Percentiles rank a stretch among this genome's conserved stretches.
Conservation (phyloP, 2,329 filamentous ascomycete genomes). For the Fusarium secorum region DNA sequence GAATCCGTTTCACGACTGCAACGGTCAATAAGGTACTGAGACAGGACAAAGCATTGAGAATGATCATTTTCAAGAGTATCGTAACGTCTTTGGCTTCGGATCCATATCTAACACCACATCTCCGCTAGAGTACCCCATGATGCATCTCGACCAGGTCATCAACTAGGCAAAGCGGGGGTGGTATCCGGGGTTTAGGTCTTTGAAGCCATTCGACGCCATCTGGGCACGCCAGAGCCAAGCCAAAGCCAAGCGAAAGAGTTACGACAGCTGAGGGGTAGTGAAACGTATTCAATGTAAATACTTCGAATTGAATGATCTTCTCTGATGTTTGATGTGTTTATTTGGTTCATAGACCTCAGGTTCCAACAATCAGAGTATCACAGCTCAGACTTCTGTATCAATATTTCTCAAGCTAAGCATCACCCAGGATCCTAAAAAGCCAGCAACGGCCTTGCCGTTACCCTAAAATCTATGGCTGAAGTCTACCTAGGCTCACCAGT, state of each 20-base stretch:
- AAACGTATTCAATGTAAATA: background rate
- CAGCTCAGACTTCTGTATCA: background rate
- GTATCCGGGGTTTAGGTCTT: conserved; percentile 19
- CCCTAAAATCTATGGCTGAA: background rate
- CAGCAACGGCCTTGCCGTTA: conserved; percentile 3
- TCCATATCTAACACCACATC: conserved; percentile 11
- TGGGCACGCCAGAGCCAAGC: conserved; percentile 10
- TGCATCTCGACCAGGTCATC: conserved; percentile 14
- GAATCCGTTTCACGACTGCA: background rate
- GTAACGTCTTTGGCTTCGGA: background rate
- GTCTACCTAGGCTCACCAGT: background rate
- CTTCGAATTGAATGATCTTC: background rate
- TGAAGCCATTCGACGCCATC: conserved; percentile 14
- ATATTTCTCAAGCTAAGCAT: background rate
- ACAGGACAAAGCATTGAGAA: background rate
- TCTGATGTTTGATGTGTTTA: too few relatives aligned
- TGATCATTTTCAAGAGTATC: background rate
- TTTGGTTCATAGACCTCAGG: background rate
- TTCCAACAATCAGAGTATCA: background rate
- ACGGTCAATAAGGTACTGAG: background rate
- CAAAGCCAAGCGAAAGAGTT: background rate
- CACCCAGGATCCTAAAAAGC: background rate
- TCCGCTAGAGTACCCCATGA: conserved; percentile 25
- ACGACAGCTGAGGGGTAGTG: background rate
- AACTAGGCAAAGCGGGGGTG: conserved; percentile 26